Evolutionary conservation across 345 rosid genomes (phyloP).

Genomic region (Pugionium dolabratum): DNA sequence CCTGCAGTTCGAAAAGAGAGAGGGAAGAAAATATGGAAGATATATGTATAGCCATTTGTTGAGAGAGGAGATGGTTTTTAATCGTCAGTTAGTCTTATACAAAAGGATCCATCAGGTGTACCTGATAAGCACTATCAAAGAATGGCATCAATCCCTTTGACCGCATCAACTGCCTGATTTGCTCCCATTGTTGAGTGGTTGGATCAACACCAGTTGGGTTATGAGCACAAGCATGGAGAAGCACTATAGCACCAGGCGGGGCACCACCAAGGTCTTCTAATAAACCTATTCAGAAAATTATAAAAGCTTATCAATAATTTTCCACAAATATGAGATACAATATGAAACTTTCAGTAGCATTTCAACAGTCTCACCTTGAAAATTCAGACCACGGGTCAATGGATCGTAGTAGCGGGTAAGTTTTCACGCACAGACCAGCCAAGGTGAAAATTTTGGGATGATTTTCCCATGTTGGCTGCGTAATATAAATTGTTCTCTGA

Average conservation of each 20-base stretch:
- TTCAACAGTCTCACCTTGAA: slow-evolving; percentile 50
- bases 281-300: slow-evolving; percentile 49
- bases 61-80: slow-evolving; percentile 1
- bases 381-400: slow-evolving; percentile 71
- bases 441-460: slow-evolving; percentile 68
- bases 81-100: slow-evolving; percentile 12
- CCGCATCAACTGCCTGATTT: slow-evolving; percentile 73
- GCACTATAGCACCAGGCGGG: slow-evolving; percentile 78
- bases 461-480: slow-evolving; percentile 90
- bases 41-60: not conserved
- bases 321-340: not conserved
- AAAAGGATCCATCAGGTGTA: slow-evolving; percentile 22
- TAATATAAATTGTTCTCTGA: slow-evolving; percentile 72
- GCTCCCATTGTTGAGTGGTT: slow-evolving; percentile 84
- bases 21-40: not conserved
- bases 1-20: slow-evolving; percentile 43
- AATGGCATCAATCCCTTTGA: slow-evolving; percentile 78
- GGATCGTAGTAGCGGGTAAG: slow-evolving; percentile 84
- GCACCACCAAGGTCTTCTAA: slow-evolving; percentile 88
- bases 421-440: slow-evolving; percentile 71
- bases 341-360: not conserved
- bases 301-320: not conserved
- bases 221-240: slow-evolving; percentile 98
- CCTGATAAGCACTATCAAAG: slow-evolving; percentile 98
- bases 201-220: slow-evolving; percentile 99